These are phyloP conservation scores for Cytidiella melzeri DNA, from an alignment of 768 basidiomycete genomes.

Conservation along the genomic window DNA sequence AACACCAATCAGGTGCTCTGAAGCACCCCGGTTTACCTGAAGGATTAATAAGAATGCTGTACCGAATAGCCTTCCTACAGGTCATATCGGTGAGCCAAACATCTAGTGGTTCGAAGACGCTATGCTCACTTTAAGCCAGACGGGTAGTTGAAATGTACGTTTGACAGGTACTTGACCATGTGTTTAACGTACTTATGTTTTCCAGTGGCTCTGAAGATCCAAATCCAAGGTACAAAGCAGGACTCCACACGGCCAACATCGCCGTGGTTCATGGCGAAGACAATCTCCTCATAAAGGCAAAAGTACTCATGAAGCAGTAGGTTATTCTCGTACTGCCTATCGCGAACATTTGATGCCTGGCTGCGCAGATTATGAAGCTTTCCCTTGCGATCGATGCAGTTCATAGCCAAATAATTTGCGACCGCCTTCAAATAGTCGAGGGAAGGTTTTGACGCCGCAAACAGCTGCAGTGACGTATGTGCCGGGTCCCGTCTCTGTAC, in stretches of 20 bases:
- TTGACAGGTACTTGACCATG: constrained; percentile 18
- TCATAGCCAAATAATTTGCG: constrained; percentile 16
- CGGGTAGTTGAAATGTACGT: constrained; percentile 20
- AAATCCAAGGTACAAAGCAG: constrained; percentile 25
- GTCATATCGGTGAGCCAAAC: too few relatives aligned
- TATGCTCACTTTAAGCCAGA: neutral
- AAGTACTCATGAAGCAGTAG: constrained; percentile 28
- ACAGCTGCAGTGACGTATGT: too few relatives aligned
- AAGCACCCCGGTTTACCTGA: too few relatives aligned
- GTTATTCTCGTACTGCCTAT: constrained; percentile 30
- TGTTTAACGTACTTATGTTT: constrained; percentile 27
- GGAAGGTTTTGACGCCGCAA: too few relatives aligned
- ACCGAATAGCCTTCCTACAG: too few relatives aligned
- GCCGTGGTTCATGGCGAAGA: constrained; percentile 23
- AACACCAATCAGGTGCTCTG: too few relatives aligned
- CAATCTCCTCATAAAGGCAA: constrained; percentile 35
- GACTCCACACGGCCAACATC: too few relatives aligned
- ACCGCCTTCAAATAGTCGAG: too few relatives aligned
- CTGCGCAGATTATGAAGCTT: constrained; percentile 9
- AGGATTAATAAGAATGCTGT: too few relatives aligned
- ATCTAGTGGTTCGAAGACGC: too few relatives aligned
- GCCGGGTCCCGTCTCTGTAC: constrained; percentile 6
- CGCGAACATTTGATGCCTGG: constrained; percentile 16
- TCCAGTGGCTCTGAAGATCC: constrained; percentile 23
- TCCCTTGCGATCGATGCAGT: constrained; percentile 11